phyloP scores from a whole-genome alignment of 129 eudicot species.

The Lonicera japonica region DNA sequence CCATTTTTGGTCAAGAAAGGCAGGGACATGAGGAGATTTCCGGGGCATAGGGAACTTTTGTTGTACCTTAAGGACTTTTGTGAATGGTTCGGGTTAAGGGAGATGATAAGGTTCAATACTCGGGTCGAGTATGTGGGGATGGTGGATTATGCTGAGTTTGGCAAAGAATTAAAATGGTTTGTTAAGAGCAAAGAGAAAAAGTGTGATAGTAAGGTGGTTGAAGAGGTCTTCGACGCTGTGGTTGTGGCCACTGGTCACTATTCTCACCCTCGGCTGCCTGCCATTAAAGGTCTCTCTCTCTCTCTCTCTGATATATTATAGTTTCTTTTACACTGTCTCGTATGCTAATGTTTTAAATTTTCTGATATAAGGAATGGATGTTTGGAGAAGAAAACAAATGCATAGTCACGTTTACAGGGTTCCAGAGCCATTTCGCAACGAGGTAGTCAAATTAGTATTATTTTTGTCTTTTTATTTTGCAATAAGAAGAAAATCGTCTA shows the following conservation, averaged over 20 bases:
- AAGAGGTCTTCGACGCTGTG: conserved; percentile 84
- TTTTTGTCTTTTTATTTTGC: neutral
- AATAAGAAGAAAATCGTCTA: too few relatives aligned
- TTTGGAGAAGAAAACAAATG: conserved; percentile 74
- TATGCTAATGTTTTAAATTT: neutral
- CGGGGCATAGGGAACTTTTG: conserved; percentile 64
- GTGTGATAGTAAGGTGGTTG: conserved; percentile 40
- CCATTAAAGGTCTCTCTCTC: conserved; percentile 46
- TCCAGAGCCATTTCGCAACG: conserved; percentile 69
- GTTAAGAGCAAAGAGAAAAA: conserved; percentile 51
- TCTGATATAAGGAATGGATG: conserved; percentile 50
- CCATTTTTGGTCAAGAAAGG: conserved; percentile 74
- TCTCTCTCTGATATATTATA: neutral
- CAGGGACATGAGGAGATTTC: conserved; percentile 77
- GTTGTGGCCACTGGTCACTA: conserved; percentile 93
- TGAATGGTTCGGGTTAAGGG: conserved; percentile 68
- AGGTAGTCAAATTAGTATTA: conserved; percentile 36
- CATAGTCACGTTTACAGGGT: conserved; percentile 82
- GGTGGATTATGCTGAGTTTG: conserved; percentile 39
- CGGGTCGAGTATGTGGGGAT: conserved; percentile 72
- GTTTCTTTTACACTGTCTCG: neutral
- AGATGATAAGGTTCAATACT: conserved; percentile 67
- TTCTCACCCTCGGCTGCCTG: conserved; percentile 75
- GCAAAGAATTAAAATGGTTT: conserved; percentile 51
- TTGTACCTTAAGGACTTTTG: conserved; percentile 66